Conservation (phyloP, 345 rosid genomes). For the Hevea brasiliensis region DNA sequence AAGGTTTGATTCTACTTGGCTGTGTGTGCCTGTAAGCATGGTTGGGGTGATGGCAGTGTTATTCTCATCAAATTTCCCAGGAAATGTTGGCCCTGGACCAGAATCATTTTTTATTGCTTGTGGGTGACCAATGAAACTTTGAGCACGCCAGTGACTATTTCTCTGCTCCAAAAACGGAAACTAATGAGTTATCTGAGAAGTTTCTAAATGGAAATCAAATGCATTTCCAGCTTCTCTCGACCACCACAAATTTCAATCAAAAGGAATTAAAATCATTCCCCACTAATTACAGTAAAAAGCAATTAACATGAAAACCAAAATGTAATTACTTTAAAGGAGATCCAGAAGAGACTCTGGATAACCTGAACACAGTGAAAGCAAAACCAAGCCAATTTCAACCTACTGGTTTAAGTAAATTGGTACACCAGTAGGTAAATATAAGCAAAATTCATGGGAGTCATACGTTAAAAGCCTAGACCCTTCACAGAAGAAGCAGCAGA, state of each 20-base stretch:
- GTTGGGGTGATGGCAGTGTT: conserved; percentile 32
- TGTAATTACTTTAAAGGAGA: not conserved
- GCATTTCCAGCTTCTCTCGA: conserved; percentile 5
- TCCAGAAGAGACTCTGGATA: not conserved
- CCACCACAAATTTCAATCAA: not conserved
- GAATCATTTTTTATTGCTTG: conserved; percentile 70
- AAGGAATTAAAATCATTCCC: conserved; percentile 1
- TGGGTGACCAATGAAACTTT: conserved; percentile 57
- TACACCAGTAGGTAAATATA: not conserved
- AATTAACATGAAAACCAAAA: not conserved
- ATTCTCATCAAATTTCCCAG: conserved; percentile 75
- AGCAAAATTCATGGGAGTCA: no score
- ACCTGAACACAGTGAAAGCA: not conserved
- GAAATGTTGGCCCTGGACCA: conserved; percentile 54
- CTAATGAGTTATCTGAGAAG: conserved; percentile 4
- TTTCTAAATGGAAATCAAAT: conserved; percentile 5
- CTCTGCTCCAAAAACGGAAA: conserved; percentile 53
- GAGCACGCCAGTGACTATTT: conserved; percentile 92
- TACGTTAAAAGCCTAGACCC: no score
- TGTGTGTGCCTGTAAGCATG: conserved; percentile 43
- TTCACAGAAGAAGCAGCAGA: no score
- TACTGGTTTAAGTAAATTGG: not conserved
- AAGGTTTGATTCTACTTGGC: conserved; percentile 54
- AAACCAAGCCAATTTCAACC: not conserved
- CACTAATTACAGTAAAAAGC: not conserved